Percentiles rank a stretch among this genome's conserved stretches.
Evolutionary conservation across 805 yeast genomes (phyloP).

Genomic region (Clavispora carvajalis): DNA sequence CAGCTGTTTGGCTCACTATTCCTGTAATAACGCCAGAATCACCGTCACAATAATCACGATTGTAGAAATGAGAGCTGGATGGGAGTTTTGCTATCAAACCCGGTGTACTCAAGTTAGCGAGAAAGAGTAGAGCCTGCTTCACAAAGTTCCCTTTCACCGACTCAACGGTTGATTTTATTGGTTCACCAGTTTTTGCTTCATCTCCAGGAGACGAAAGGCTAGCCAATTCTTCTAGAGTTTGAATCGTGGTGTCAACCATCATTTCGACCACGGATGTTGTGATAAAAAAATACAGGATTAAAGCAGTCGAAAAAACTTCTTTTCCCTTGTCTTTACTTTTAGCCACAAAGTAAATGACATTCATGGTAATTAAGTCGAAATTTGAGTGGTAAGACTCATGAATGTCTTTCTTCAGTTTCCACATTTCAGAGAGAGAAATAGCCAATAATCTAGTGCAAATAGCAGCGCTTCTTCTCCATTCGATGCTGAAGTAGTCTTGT

Average conservation of each 20-base stretch:
- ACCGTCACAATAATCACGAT: slow-evolving; percentile 9
- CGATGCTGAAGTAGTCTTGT: slow-evolving; percentile 34
- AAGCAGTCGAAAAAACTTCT: slow-evolving; percentile 30
- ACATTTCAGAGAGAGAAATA: background rate
- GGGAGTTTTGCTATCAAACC: slow-evolving; percentile 7
- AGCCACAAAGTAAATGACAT: slow-evolving; percentile 26
- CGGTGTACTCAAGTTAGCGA: slow-evolving; percentile 2
- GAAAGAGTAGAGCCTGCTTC: slow-evolving; percentile 1
- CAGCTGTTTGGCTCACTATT: slow-evolving; percentile 4
- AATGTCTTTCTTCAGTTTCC: background rate
- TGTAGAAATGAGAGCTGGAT: slow-evolving; percentile 4
- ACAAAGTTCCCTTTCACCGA: slow-evolving; percentile 5
- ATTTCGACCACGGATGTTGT: slow-evolving; percentile 3
- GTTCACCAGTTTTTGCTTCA: background rate
- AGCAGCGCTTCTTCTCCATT: slow-evolving; percentile 38
- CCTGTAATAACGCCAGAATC: slow-evolving; percentile 7
- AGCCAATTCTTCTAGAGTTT: background rate
- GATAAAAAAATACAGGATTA: slow-evolving; percentile 48
- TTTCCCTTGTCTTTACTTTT: slow-evolving; percentile 19
- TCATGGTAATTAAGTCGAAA: slow-evolving; percentile 30
- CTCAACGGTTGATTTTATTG: background rate
- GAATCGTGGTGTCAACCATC: background rate
- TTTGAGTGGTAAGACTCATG: slow-evolving; percentile 13
- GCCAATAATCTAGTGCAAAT: slow-evolving; percentile 33
- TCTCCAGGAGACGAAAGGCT: background rate